Conservation (phyloP, 257 asterid genomes). For the Przewalskia tangutica region DNA sequence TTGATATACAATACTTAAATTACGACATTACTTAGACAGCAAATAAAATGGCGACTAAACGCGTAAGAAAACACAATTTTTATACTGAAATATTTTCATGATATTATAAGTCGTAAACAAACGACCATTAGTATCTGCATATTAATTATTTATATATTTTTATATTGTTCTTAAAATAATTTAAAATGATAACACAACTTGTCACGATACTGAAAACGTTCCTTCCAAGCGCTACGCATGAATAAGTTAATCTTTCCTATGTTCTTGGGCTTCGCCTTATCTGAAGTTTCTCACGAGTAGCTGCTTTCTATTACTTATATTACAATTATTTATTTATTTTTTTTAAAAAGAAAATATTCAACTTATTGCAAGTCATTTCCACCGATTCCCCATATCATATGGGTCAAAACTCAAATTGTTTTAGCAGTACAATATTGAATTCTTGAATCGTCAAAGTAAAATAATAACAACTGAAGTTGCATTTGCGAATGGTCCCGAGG, state of each 20-base stretch:
- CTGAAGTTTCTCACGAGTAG: not conserved
- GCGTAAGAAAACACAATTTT: not conserved
- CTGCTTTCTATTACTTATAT: not conserved
- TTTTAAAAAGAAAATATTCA: not conserved
- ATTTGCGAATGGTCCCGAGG: too few relatives aligned
- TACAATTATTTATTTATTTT: not conserved
- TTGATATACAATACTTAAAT: not conserved
- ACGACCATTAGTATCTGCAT: too few relatives aligned
- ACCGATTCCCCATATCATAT: not conserved
- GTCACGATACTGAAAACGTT: too few relatives aligned
- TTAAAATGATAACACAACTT: not conserved
- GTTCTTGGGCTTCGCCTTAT: not conserved
- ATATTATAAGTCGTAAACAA: not conserved
- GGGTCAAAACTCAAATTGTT: not conserved
- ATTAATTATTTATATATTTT: too few relatives aligned
- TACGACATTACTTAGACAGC: not conserved
- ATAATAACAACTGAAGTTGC: not conserved
- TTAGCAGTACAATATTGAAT: not conserved
- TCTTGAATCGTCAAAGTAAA: not conserved
- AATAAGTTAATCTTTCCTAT: not conserved
- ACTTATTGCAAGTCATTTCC: not conserved
- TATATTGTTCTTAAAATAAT: too few relatives aligned
- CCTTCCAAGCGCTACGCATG: too few relatives aligned
- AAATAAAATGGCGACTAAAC: not conserved
- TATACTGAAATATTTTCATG: not conserved